These are phyloP conservation scores for Sugiyamaella americana DNA, from an alignment of 805 yeast species.

Conservation along the genomic window DNA sequence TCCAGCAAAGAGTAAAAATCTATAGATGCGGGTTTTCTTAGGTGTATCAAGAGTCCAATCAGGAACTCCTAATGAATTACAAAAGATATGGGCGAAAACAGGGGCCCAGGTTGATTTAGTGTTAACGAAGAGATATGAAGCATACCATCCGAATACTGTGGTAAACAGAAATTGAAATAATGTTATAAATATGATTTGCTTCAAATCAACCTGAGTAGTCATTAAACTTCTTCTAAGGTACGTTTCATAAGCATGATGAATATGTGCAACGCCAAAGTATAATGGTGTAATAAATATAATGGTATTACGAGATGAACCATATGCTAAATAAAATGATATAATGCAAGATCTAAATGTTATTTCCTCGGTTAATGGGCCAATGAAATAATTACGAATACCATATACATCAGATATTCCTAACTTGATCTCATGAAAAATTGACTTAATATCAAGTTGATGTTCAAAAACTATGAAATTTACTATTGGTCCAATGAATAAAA, in stretches of 20 bases:
- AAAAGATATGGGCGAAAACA: constrained; percentile 53
- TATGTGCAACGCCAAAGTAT: constrained; percentile 70
- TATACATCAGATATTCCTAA: constrained; percentile 29
- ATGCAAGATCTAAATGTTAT: constrained; percentile 54
- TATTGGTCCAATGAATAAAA: constrained; percentile 47
- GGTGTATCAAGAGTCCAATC: constrained; percentile 14
- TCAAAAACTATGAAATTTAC: constrained; percentile 31
- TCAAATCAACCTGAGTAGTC: constrained; percentile 12
- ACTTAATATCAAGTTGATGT: constrained; percentile 15
- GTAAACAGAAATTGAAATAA: constrained; percentile 60
- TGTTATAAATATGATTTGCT: constrained; percentile 35
- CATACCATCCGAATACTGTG: constrained; percentile 61
- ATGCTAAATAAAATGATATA: constrained; percentile 25
- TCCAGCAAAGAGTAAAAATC: constrained; percentile 40
- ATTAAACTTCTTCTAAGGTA: constrained; percentile 21
- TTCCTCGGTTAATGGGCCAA: constrained; percentile 80
- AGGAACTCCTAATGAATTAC: constrained; percentile 72
- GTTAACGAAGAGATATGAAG: constrained; percentile 49
- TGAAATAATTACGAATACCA: constrained; percentile 50
- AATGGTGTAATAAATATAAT: constrained; percentile 47
- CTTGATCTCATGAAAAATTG: constrained; percentile 19
- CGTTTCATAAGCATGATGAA: constrained; percentile 62
- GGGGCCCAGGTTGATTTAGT: constrained; percentile 52
- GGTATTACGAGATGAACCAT: constrained; percentile 20
- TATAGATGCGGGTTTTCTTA: constrained; percentile 14